Evolutionary conservation across 768 basidiomycete genomes (phyloP), one percentile per base, ranked within the genome.

Genomic region (Harrya chromipes): DNA sequence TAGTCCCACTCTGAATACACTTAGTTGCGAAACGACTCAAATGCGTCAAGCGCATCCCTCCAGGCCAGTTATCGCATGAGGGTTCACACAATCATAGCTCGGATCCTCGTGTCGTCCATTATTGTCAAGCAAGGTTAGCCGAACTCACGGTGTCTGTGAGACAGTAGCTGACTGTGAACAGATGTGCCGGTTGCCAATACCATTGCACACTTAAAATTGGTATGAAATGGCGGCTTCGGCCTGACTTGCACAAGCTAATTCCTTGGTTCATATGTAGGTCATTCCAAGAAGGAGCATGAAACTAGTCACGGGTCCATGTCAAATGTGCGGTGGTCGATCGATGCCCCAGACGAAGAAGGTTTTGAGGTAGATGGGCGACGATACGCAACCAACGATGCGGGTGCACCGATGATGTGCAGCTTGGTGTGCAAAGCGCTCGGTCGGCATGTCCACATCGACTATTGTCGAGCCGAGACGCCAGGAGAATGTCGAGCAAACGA

Each of bases 261-360:
- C 12, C 2, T 19, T 26, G 39, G 21, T 46, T 46, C 9, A 8
- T 47, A 43, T 13, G 10, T 36, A 83, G 82, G 77, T 0, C 82
- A 84, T 50, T 51, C 77, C 0, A 76, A 83, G 49, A 70, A 74
- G 48, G 78, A 81, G 40, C 83, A 84, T 39, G 78, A 80, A 46
- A 84, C 82, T 0, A 66, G 72, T 20, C 82, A 84, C 48, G 83
- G 82, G 12, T 81, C 78, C 9, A 83, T 83, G 81, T 75, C 79
- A 2, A 71, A 67, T 42, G 77, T 76, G 1, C 69, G 69, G 19
- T 84, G 83, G 83, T 62, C 76, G 0, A 56, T 84, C 10, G 78
- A 83, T 40, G 75, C 73, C 3, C 70, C 73, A 2, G 77, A 80
- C n/a, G 78, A 72, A 23, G 61, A 53, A 23, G 64, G 66, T 17